Percentiles rank a stretch among this genome's conserved stretches.
These are phyloP conservation scores for Pezizomycotina sp. DNA, from an alignment of 2,329 filamentous ascomycete species.

Conservation along the genomic window DNA sequence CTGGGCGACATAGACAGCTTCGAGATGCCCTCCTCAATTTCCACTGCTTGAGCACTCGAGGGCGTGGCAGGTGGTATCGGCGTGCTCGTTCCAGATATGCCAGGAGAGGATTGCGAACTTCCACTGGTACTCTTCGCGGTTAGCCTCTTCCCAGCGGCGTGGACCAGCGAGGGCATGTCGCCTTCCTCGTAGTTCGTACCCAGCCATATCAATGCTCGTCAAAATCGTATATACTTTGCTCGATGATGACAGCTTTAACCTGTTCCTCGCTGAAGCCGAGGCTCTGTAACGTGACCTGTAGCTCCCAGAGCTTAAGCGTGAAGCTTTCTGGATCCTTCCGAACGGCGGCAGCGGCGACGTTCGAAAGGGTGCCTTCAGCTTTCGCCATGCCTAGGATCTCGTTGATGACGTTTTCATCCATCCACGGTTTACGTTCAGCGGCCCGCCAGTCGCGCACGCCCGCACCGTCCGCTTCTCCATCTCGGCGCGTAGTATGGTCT, in stretches of 20 bases:
- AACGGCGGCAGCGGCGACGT: constrained; percentile 34
- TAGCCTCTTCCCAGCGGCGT: constrained; percentile 26
- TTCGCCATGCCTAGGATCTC: constrained; percentile 8
- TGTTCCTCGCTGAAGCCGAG: constrained; percentile 51
- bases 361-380: constrained; percentile 1
- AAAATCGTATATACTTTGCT: constrained; percentile 30
- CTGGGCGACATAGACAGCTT: too few relatives aligned
- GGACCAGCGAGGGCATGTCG: constrained; percentile 57
- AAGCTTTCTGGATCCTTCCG: constrained; percentile 19
- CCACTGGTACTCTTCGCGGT: too few relatives aligned
- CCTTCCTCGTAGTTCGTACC: constrained; percentile 55
- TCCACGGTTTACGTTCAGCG: constrained; percentile 11
- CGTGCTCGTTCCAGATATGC: too few relatives aligned
- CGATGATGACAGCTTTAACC: constrained; percentile 43
- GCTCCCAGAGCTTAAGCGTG: constrained; percentile 57
- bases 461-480: constrained; percentile 43
- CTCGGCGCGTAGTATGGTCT: constrained; percentile 61
- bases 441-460: constrained; percentile 26
- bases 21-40: too few relatives aligned
- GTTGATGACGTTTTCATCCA: constrained; percentile 18
- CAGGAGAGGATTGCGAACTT: too few relatives aligned
- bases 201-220: constrained; percentile 79
- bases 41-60: too few relatives aligned
- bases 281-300: constrained; percentile 54
- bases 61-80: too few relatives aligned